Evolutionary conservation across 164 flowering plant species (phyloP).

Genomic region (Amborella trichopoda): DNA sequence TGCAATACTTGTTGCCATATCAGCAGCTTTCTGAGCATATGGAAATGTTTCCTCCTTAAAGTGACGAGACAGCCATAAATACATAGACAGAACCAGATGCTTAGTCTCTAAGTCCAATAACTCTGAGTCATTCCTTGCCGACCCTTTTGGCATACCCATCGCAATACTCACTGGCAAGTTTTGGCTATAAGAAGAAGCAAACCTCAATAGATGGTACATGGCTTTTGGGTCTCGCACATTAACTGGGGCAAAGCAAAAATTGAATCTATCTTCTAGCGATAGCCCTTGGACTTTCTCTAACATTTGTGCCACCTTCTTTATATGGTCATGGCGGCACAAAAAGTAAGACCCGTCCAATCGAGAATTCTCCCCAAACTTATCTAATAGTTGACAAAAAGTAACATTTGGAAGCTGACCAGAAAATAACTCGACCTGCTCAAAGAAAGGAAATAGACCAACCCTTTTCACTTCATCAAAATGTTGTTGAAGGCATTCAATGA

Average conservation of each 20-base stretch:
- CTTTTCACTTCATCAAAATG: conserved; percentile 69
- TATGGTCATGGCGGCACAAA: conserved; percentile 54
- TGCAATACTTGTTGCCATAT: conserved; percentile 77
- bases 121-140: conserved; percentile 74
- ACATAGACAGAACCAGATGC: conserved; percentile 87
- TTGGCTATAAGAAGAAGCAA: conserved; percentile 64
- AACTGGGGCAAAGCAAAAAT: conserved; percentile 95
- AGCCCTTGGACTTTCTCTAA: conserved; percentile 67
- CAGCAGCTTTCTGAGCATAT: conserved; percentile 47
- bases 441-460: conserved; percentile 89
- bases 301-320: conserved; percentile 84
- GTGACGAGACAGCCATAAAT: conserved; percentile 82
- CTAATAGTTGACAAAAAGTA: conserved; percentile 61
- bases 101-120: conserved; percentile 84
- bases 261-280: conserved; percentile 80
- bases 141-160: conserved; percentile 89
- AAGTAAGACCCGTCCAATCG: conserved; percentile 85
- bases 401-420: conserved; percentile 50
- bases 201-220: conserved; percentile 75
- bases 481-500: conserved; percentile 74
- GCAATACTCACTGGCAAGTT: conserved; percentile 63
- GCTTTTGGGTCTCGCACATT: conserved; percentile 90
- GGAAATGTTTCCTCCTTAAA: conserved; percentile 68
- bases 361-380: conserved; percentile 67
- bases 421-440: conserved; percentile 85